Evolutionary conservation across 164 flowering plant species (phyloP).

Genomic region (Echeveria elegans): DNA sequence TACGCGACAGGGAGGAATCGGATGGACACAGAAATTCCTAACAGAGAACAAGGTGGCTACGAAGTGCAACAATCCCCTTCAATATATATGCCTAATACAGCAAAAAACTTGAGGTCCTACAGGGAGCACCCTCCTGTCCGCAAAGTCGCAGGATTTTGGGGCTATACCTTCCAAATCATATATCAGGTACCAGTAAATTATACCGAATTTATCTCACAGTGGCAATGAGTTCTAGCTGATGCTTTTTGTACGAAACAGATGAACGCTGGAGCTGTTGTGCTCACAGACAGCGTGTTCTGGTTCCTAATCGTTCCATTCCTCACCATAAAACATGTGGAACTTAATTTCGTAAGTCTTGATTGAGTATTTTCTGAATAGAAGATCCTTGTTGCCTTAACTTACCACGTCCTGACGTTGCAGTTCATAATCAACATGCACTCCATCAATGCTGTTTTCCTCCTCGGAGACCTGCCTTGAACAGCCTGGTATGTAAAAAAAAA

Average conservation of each 20-base stretch:
- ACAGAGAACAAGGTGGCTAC: background rate
- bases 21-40: background rate
- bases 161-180: constrained; percentile 7
- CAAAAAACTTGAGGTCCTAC: background rate
- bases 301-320: constrained; percentile 6
- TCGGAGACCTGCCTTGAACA: constrained; percentile 2
- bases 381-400: background rate
- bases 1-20: background rate
- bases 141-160: constrained; percentile 6
- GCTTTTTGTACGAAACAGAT: background rate
- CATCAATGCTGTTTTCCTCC: constrained; percentile 9
- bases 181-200: background rate
- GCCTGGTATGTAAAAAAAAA: constrained; percentile 2
- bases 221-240: background rate
- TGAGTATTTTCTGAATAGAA: background rate
- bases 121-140: constrained; percentile 1
- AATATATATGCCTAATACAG: background rate
- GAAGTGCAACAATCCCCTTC: background rate
- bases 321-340: background rate
- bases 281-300: constrained; percentile 9
- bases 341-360: constrained; percentile 1
- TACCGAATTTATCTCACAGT: background rate
- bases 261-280: constrained; percentile 9
- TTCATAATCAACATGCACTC: constrained; percentile 4
- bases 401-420: background rate